Conservation (phyloP, 129 eudicot genomes). For the Flaveria robusta region DNA sequence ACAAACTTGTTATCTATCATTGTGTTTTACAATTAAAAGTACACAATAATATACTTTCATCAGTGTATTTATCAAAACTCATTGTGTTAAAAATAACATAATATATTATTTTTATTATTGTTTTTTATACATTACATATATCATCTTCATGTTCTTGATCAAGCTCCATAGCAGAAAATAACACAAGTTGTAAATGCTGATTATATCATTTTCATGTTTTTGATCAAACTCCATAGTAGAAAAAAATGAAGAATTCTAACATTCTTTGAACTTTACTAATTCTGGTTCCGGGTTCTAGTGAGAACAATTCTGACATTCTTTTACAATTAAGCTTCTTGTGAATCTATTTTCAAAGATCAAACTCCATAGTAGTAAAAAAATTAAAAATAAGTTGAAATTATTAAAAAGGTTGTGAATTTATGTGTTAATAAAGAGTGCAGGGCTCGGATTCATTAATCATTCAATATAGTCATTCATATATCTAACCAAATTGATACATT, state of each 20-base stretch:
- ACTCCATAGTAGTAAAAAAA: conserved; percentile 47
- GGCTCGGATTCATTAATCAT: conserved; percentile 46
- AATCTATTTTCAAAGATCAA: conserved; percentile 31
- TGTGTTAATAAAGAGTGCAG: conserved; percentile 46
- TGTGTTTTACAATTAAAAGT: too few species aligned
- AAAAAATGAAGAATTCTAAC: too few species aligned
- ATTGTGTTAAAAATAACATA: too few species aligned
- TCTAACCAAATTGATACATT: too few species aligned
- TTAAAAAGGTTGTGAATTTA: conserved; percentile 26
- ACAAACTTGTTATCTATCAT: too few species aligned
- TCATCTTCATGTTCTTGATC: too few species aligned
- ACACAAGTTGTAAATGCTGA: conserved; percentile 40
- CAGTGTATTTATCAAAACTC: too few species aligned
- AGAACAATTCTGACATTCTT: conserved; percentile 71
- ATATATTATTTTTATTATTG: too few species aligned
- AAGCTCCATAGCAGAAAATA: too few species aligned
- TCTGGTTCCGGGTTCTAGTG: conserved; percentile 51
- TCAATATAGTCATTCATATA: too few species aligned
- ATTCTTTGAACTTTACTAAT: conserved; percentile 36
- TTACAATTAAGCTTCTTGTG: not conserved
- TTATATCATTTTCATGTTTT: conserved; percentile 7
- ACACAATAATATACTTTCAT: too few species aligned
- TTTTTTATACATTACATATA: too few species aligned
- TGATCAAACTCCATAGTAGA: conserved; percentile 31
- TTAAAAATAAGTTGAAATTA: not conserved